Conservation (phyloP, 257 asterid genomes). For the Leptodermis oblonga region DNA sequence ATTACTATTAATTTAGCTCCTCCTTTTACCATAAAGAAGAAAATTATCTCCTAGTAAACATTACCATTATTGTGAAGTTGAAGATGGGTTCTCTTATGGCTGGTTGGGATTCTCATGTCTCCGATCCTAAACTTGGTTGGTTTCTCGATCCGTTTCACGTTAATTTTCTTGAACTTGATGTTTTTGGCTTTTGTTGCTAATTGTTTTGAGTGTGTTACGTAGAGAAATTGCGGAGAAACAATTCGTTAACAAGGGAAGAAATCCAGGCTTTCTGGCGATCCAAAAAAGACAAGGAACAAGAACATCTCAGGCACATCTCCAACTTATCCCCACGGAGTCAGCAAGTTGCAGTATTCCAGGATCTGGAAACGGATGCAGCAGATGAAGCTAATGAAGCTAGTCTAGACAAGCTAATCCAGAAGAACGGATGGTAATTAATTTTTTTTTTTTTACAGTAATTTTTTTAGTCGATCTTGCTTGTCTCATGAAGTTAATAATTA, state of each 20-base stretch:
- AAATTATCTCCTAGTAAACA: too few species aligned
- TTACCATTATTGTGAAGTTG: too few species aligned
- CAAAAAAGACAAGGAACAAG: constrained; percentile 58
- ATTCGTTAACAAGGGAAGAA: constrained; percentile 67
- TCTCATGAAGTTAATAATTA: background rate
- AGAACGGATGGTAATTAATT: constrained; percentile 63
- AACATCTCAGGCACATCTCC: constrained; percentile 56
- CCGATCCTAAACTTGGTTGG: constrained; percentile 60
- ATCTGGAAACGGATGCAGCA: background rate
- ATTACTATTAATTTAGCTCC: background rate
- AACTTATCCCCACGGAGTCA: constrained; percentile 56
- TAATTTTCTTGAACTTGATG: background rate
- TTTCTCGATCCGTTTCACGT: background rate
- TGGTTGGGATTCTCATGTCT: constrained; percentile 68
- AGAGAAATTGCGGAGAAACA: constrained; percentile 51
- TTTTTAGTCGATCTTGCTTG: background rate
- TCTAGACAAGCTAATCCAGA: constrained; percentile 43
- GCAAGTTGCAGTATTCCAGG: background rate
- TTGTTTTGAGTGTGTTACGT: background rate
- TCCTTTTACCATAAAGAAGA: background rate
- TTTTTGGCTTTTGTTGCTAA: background rate
- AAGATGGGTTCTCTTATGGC: constrained; percentile 93
- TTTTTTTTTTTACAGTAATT: background rate
- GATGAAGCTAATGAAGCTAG: constrained; percentile 24
- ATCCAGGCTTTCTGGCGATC: constrained; percentile 71